Conservation (phyloP, 805 yeast species). For the Yamadazyma scolyti region DNA sequence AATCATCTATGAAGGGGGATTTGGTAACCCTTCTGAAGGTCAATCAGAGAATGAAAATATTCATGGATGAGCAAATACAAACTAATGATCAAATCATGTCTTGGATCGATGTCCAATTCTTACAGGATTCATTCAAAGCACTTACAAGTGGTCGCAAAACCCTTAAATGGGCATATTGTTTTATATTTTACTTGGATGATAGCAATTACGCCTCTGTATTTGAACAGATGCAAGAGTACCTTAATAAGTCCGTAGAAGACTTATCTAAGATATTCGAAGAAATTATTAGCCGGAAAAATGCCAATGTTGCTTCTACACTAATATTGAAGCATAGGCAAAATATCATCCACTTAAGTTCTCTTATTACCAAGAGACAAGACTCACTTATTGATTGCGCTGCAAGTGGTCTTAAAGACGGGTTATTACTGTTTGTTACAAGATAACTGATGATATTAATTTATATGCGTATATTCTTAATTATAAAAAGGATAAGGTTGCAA, state of each 20-base stretch:
- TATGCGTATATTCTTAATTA: no score
- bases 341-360: slow-evolving; percentile 40
- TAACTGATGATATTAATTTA: no score
- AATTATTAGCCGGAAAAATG: slow-evolving; percentile 25
- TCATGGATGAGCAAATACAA: slow-evolving; percentile 48
- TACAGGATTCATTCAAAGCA: slow-evolving; percentile 66
- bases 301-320: slow-evolving; percentile 19
- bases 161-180: slow-evolving; percentile 87
- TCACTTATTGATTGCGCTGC: slow-evolving; percentile 43
- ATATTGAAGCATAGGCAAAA: slow-evolving; percentile 35
- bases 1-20: slow-evolving; percentile 72
- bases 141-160: slow-evolving; percentile 68
- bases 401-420: slow-evolving; percentile 35
- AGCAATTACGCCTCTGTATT: slow-evolving; percentile 57
- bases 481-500: no score
- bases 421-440: no score
- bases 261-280: slow-evolving; percentile 58
- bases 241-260: slow-evolving; percentile 66
- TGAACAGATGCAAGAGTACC: slow-evolving; percentile 65
- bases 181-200: slow-evolving; percentile 61
- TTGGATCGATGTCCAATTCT: slow-evolving; percentile 86
- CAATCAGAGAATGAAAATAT: slow-evolving; percentile 55
- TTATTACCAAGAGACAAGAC: slow-evolving; percentile 38
- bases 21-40: slow-evolving; percentile 57
- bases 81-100: slow-evolving; percentile 37